Base-by-base conservation (phyloP, 1,139 yeast genomes). In the Nematodospora anomalae region DNA sequence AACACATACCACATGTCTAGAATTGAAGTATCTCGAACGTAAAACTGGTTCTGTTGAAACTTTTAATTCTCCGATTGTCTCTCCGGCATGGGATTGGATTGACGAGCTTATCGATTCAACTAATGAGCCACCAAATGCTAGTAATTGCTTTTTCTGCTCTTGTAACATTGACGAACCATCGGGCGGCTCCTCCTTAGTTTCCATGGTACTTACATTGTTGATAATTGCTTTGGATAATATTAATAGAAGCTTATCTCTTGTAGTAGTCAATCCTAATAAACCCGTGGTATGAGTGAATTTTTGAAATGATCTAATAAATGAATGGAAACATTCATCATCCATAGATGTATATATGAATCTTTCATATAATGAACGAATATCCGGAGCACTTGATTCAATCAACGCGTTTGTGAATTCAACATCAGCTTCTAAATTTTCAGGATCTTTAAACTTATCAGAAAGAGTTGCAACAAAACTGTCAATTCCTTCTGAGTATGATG, bases 211-310 rank as follows among this genome's bases (percentile, higher is more conserved):
- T 2, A 58, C 55, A 38, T 74, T 70, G 15, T 68, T 67, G 4
- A 75, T 64, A 1, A 80, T 71, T 12, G 79, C 75, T 28, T 66
- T 63, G 0, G 89, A 77, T 41, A 90, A 69, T 18, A 83, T 60
- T 15, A 62, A 51, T 34, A 89, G 58, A 30, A 85, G 71, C 2
- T 77, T 74, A 52, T 86, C 85, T 36, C 95, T 64, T 10, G 82
- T 68, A 0, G 64, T 62, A 1, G 58, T 52, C 14, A 83, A 55
- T 0, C 79, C 80, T 22, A 89, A 60, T n/a, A 86, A 63, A 0
- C 97, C 97, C 0, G 92, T 72, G 0, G 92, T 79, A 53, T 89
- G 96, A 4, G 95, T 77, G 35, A 85, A 69, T 44, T 82, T 82
- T 55, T 90, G 97, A 6, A 86, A 67, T 0, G 95, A 76, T 32